Evolutionary conservation across 805 yeast species (phyloP).

Genomic region (Torulaspora quercuum): DNA sequence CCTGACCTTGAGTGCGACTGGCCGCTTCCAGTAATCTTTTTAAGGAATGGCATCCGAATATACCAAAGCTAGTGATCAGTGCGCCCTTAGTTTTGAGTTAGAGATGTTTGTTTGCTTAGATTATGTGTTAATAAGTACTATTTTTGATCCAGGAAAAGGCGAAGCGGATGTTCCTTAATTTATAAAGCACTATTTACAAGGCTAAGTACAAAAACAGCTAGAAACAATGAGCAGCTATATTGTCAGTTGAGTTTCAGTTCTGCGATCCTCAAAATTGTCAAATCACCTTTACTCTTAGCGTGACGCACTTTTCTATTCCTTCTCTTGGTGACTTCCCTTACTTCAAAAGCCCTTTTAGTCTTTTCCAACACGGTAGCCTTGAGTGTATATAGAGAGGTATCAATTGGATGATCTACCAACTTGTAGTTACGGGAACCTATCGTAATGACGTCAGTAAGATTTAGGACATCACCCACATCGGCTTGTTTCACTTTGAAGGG

Average conservation of each 20-base stretch:
- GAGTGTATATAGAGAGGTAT: slow-evolving; percentile 52
- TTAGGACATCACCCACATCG: slow-evolving; percentile 77
- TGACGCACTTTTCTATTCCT: slow-evolving; percentile 73
- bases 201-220: neutral
- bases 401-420: slow-evolving; percentile 52
- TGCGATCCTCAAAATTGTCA: slow-evolving; percentile 73
- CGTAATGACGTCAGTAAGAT: slow-evolving; percentile 69
- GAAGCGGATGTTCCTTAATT: slow-evolving; percentile 3
- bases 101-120: too few relatives aligned
- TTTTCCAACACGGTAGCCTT: slow-evolving; percentile 83
- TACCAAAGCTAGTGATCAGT: neutral
- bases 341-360: slow-evolving; percentile 73
- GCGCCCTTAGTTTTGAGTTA: too few relatives aligned
- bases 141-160: neutral
- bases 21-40: slow-evolving; percentile 25
- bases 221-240: neutral
- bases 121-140: too few relatives aligned
- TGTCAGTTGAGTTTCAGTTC: slow-evolving; percentile 57
- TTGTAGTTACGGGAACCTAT: slow-evolving; percentile 85
- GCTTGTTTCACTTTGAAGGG: slow-evolving; percentile 77
- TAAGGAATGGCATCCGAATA: slow-evolving; percentile 27
- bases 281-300: slow-evolving; percentile 61
- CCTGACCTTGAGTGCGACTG: slow-evolving; percentile 30
- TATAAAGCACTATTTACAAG: slow-evolving; percentile 12
- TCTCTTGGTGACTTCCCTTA: slow-evolving; percentile 71